These are phyloP conservation scores for Beta macrorhiza DNA, from an alignment of 179 eudicot species.

Conservation along the genomic window DNA sequence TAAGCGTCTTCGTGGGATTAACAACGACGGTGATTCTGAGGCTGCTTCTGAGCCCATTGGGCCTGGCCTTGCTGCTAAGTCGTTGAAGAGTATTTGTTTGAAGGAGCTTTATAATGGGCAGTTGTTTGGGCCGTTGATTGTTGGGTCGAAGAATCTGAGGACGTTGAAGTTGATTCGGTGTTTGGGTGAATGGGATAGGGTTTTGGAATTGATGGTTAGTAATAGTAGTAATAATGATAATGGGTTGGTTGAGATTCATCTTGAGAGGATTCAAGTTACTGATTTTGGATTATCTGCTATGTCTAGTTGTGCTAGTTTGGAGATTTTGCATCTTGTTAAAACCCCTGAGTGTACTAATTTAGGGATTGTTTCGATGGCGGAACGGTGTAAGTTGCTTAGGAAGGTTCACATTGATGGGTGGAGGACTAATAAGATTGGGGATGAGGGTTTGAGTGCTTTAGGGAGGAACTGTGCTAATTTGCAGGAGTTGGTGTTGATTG, in stretches of 20 bases:
- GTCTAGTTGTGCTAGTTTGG: conserved; percentile 46
- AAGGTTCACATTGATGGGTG: conserved; percentile 89
- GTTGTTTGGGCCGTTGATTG: conserved; percentile 64
- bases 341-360: conserved; percentile 70
- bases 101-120: conserved; percentile 79
- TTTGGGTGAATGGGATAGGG: conserved; percentile 84
- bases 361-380: conserved; percentile 59
- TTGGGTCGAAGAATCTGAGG: conserved; percentile 59
- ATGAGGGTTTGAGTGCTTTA: conserved; percentile 64
- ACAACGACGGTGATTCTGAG: not conserved
- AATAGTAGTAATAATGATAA: not conserved
- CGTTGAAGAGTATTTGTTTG: conserved; percentile 57
- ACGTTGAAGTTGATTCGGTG: conserved; percentile 64
- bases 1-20: conserved; percentile 49
- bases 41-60: conserved; percentile 45
- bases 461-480: conserved; percentile 59
- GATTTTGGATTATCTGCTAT: conserved; percentile 59
- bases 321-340: conserved; percentile 72
- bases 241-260: conserved; percentile 62
- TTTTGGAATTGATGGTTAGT: conserved; percentile 42
- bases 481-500: conserved; percentile 71
- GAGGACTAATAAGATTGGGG: conserved; percentile 81
- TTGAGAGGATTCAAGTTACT: conserved; percentile 80
- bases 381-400: conserved; percentile 63
- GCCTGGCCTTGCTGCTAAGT: conserved; percentile 47